A percentile compares a stretch with the other conserved stretches of the same genome.
Evolutionary conservation across 1,284 basidiomycete genomes (phyloP).

Genomic region (Fistulinella staudtii): DNA sequence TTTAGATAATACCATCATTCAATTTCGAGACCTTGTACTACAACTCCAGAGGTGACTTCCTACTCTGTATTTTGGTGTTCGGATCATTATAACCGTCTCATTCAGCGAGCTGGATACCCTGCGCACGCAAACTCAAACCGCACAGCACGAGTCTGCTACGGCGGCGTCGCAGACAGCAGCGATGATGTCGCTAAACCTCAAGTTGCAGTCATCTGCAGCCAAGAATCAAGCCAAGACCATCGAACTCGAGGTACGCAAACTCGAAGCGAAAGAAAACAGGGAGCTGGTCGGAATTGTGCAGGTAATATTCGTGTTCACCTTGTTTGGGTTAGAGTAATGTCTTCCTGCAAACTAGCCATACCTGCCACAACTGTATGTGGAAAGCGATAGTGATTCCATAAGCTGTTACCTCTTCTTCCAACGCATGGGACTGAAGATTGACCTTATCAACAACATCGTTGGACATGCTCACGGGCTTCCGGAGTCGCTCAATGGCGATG

Average conservation of each 20-base stretch:
- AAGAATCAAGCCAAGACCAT: slow-evolving; percentile 88
- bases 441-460: slow-evolving; percentile 78
- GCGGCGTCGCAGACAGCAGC: slow-evolving; percentile 74
- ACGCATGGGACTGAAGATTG: slow-evolving; percentile 78
- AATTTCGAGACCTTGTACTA: slow-evolving; percentile 87
- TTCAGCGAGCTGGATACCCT: slow-evolving; percentile 78
- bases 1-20: slow-evolving; percentile 80
- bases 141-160: slow-evolving; percentile 75
- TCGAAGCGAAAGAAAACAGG: slow-evolving; percentile 78
- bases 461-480: slow-evolving; percentile 81
- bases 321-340: background rate
- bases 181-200: slow-evolving; percentile 90
- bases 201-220: slow-evolving; percentile 82
- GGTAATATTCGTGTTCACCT: slow-evolving; percentile 33
- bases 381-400: slow-evolving; percentile 83
- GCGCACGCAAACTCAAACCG: slow-evolving; percentile 78
- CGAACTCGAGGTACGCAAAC: slow-evolving; percentile 79
- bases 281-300: slow-evolving; percentile 74
- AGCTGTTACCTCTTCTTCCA: slow-evolving; percentile 90
- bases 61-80: background rate
- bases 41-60: slow-evolving; percentile 70
- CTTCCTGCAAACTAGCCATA: slow-evolving; percentile 57
- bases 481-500: slow-evolving; percentile 73
- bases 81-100: slow-evolving; percentile 3
- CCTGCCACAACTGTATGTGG: slow-evolving; percentile 79